Conservation (phyloP, 306 rosid genomes). For the Cucurbita pepo region DNA sequence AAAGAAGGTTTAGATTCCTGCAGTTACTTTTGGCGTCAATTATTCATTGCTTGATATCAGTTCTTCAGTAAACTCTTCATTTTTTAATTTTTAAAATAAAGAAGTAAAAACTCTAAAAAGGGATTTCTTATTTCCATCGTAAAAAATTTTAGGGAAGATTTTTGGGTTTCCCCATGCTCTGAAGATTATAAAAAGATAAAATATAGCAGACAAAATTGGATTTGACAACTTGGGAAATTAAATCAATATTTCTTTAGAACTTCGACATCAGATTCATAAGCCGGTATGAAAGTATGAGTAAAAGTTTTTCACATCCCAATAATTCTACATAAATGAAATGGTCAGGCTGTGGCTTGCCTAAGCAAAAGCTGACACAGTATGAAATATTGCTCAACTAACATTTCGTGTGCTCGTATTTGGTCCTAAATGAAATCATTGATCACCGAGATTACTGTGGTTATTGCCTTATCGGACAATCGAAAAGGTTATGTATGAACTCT, state of each 20-base stretch:
- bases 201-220: background rate
- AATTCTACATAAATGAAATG: background rate
- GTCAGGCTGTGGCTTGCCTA: too few relatives aligned
- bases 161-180: too few relatives aligned
- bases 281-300: background rate
- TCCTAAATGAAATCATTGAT: background rate
- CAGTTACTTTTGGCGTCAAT: too few relatives aligned
- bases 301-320: background rate
- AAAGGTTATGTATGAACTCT: conserved; percentile 23
- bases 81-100: too few relatives aligned
- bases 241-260: background rate
- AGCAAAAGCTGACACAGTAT: too few relatives aligned
- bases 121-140: too few relatives aligned
- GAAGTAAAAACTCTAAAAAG: too few relatives aligned
- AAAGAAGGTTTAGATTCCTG: too few relatives aligned
- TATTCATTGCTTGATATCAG: too few relatives aligned
- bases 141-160: too few relatives aligned
- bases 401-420: background rate
- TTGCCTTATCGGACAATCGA: background rate
- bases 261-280: background rate
- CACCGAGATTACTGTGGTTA: background rate
- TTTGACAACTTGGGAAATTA: background rate
- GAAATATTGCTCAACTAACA: background rate
- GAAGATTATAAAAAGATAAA: too few relatives aligned
- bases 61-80: too few relatives aligned